phyloP scores from a whole-genome alignment of 805 yeast species.

The Pichia kluyveri region DNA sequence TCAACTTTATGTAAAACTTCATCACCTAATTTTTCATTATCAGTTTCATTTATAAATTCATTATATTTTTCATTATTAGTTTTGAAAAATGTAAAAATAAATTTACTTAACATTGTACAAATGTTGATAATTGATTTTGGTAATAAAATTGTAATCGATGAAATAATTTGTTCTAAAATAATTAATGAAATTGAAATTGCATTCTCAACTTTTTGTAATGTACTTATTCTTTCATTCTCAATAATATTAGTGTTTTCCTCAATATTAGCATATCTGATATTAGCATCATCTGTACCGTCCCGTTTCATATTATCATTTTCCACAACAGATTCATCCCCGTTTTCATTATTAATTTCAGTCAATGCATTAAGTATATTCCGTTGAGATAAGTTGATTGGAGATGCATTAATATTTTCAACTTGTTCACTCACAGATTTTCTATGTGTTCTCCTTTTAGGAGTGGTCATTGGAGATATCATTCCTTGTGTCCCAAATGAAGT shows the following conservation, averaged over 20 bases:
- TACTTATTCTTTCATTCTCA: not conserved
- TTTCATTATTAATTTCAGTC: not conserved
- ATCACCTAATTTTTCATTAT: conserved; percentile 10
- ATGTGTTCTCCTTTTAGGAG: not conserved
- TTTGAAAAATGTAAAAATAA: conserved; percentile 14
- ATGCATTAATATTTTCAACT: conserved; percentile 1
- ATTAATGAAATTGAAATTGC: conserved; percentile 18
- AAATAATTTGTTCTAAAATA: conserved; percentile 19
- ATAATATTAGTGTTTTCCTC: not conserved
- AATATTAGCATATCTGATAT: not conserved
- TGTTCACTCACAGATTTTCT: conserved; percentile 4
- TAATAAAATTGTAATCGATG: conserved; percentile 18
- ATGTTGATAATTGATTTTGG: conserved; percentile 18
- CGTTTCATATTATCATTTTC: too few relatives aligned
- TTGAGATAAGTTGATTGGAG: not conserved
- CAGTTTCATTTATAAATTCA: conserved; percentile 12
- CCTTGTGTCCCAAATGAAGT: not conserved
- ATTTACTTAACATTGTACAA: conserved; percentile 16
- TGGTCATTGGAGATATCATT: not conserved
- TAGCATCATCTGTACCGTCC: too few relatives aligned
- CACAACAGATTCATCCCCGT: not conserved
- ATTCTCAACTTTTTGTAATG: conserved; percentile 10
- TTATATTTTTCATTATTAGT: conserved; percentile 18
- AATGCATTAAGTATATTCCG: not conserved
- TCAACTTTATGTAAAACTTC: conserved; percentile 19